A percentile compares a stretch with the other conserved stretches of the same genome.
These are phyloP conservation scores for Macadamia tetraphylla DNA, from an alignment of 164 flowering plant genomes.

Conservation along the genomic window DNA sequence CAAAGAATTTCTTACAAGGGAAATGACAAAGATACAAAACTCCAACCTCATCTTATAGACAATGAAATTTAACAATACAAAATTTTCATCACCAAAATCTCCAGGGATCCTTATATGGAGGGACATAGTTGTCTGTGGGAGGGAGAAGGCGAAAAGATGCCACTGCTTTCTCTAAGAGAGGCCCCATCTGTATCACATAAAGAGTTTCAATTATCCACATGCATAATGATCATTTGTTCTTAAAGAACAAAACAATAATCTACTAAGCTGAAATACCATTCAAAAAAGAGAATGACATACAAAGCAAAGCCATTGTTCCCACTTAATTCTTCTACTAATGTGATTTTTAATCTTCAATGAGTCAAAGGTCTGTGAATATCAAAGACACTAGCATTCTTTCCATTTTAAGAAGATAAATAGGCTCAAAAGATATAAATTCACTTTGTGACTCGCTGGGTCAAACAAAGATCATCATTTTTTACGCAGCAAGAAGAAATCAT, in stretches of 20 bases:
- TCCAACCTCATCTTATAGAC: not conserved
- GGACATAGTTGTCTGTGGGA: slow-evolving; percentile 74
- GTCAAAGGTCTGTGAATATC: too few species aligned
- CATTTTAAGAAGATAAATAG: too few species aligned
- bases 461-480: too few species aligned
- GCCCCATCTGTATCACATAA: slow-evolving; percentile 75
- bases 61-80: not conserved
- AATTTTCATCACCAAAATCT: slow-evolving; percentile 73
- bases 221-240: not conserved
- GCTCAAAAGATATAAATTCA: too few species aligned
- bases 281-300: too few species aligned
- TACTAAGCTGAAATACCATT: too few species aligned
- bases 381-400: too few species aligned
- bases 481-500: too few species aligned
- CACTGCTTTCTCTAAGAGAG: slow-evolving; percentile 54
- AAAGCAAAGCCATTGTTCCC: too few species aligned
- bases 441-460: too few species aligned
- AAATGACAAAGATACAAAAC: not conserved
- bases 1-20: not conserved
- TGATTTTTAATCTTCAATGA: too few species aligned
- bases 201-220: slow-evolving; percentile 3
- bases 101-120: slow-evolving; percentile 91
- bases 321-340: too few species aligned
- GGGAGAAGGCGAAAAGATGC: slow-evolving; percentile 79
- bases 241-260: not conserved